Evolutionary conservation across 1,284 basidiomycete genomes (phyloP), one percentile per base, ranked within the genome.

Genomic region (Marasmius oreades): DNA sequence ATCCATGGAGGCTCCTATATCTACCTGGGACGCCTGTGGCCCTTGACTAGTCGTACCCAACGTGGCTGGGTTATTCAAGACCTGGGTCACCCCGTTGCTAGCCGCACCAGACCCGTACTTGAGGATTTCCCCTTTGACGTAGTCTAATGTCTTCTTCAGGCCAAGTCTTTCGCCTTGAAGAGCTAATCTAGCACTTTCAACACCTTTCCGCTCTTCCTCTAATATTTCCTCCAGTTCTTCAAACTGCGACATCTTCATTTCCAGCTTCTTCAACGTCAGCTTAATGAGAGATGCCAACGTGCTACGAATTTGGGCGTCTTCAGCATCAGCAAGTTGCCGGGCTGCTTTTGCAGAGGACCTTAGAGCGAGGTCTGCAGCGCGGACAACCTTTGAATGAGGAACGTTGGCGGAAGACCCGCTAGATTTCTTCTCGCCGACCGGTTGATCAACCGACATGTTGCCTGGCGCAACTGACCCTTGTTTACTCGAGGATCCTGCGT

Each of bases 271-370:
- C 47, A 98, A 79, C 56, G 96, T 97, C 28, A 96, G 83, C 66
- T 94, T 90, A 72, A 98, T 92, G 56, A 98, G 81, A 50, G 88
- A 84, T 1, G 90, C 85, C 20, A 98, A 85, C 22, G 95, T 85
- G 52, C 83, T 79, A 48, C 88, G 85, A 61, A 98, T 90, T 55
- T 92, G 87, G 0, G 78, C 73, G 63, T 97, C 92, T 71, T 97
- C 95, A 16, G 90, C 86, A n/a, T 84, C 80, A 0, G 94, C 92
- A 24, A 99, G 84, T 1, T 86, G 73, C 34, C 84, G 77, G 0
- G 96, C 94, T 31, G 95, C 93, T 64, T 88, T 90, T 1, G 93
- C 90, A 1, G 96, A 96, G 0, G 95, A 88, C 56, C 88, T 90
- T 56, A 99, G 86, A 0, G 95, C 93, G 26, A 95, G 78, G 11